Conservation (phyloP, 192 early-diverging fungal species). For the Dispira parvispora region DNA sequence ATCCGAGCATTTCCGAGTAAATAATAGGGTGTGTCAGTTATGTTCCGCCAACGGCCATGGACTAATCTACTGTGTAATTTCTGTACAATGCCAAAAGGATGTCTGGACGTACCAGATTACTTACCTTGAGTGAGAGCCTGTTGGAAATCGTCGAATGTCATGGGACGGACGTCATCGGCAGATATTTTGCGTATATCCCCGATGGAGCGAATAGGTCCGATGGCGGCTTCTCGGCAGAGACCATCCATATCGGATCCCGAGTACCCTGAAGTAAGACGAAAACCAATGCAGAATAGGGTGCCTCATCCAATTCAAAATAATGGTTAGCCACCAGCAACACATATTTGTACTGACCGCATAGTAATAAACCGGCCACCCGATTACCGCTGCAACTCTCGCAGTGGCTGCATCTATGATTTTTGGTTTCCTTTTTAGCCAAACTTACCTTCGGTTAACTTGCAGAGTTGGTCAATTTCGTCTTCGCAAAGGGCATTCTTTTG, state of each 20-base stretch:
- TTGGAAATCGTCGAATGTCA: conserved; percentile 54
- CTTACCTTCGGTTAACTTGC: conserved; percentile 43
- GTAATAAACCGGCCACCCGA: too few relatives aligned
- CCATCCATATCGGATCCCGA: conserved; percentile 84
- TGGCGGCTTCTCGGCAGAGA: conserved; percentile 54
- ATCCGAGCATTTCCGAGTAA: background rate
- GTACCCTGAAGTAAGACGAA: conserved; percentile 28
- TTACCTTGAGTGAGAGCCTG: conserved; percentile 56
- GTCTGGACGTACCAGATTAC: background rate
- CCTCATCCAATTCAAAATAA: too few relatives aligned
- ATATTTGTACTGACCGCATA: too few relatives aligned
- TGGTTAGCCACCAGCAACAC: too few relatives aligned
- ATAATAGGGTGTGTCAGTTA: too few relatives aligned
- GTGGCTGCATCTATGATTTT: too few relatives aligned
- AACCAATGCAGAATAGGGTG: too few relatives aligned
- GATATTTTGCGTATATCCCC: conserved; percentile 31
- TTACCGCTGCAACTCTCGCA: too few relatives aligned
- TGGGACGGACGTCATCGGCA: conserved; percentile 55
- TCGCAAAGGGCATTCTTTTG: conserved; percentile 38
- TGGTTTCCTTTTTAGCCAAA: too few relatives aligned
- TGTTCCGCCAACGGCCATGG: too few relatives aligned
- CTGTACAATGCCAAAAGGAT: too few relatives aligned
- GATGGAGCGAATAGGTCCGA: conserved; percentile 59
- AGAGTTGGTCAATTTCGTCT: conserved; percentile 40
- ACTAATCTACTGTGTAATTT: too few relatives aligned